These are phyloP conservation scores for Colletotrichum liriopes DNA, from an alignment of 2,329 filamentous ascomycete species.

Conservation along the genomic window DNA sequence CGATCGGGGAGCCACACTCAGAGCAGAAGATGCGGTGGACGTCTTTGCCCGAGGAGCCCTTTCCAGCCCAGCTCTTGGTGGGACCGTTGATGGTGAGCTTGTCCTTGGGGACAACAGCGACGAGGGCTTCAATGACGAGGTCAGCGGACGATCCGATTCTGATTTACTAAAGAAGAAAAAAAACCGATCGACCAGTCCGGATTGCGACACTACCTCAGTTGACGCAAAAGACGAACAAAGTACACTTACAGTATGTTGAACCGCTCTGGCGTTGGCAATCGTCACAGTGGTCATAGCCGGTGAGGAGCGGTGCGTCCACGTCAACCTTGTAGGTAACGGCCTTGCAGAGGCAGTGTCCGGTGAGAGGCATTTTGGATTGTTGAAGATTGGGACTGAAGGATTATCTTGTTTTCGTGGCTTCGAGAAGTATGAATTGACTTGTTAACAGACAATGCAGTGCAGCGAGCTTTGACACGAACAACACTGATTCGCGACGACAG, in stretches of 20 bases:
- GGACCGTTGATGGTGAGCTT: slow-evolving; percentile 75
- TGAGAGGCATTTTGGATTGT: slow-evolving; percentile 71
- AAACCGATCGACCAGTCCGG: not conserved
- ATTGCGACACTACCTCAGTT: not conserved
- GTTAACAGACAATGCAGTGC: slow-evolving; percentile 25
- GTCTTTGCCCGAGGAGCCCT: slow-evolving; percentile 72
- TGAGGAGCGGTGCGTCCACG: slow-evolving; percentile 66
- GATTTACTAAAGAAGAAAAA: too few species aligned
- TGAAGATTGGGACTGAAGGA: not conserved
- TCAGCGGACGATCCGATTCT: not conserved
- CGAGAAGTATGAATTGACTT: slow-evolving; percentile 19
- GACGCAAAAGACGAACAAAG: not conserved
- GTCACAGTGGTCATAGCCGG: slow-evolving; percentile 80
- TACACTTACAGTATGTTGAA: slow-evolving; percentile 75
- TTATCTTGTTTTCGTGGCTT: slow-evolving; percentile 9
- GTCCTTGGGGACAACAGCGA: slow-evolving; percentile 77
- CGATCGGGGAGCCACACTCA: slow-evolving; percentile 79
- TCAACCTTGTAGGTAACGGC: slow-evolving; percentile 78
- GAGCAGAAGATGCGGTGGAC: slow-evolving; percentile 80
- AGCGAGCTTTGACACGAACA: slow-evolving; percentile 21
- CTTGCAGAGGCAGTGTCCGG: slow-evolving; percentile 81
- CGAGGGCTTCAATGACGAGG: slow-evolving; percentile 66
- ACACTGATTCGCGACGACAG: slow-evolving; percentile 1
- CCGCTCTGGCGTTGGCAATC: slow-evolving; percentile 81
- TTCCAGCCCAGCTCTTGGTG: slow-evolving; percentile 75